A percentile compares a stretch with the other conserved stretches of the same genome.
These are phyloP conservation scores for Tricholoma terreum DNA, from an alignment of 768 basidiomycete species.

Conservation along the genomic window DNA sequence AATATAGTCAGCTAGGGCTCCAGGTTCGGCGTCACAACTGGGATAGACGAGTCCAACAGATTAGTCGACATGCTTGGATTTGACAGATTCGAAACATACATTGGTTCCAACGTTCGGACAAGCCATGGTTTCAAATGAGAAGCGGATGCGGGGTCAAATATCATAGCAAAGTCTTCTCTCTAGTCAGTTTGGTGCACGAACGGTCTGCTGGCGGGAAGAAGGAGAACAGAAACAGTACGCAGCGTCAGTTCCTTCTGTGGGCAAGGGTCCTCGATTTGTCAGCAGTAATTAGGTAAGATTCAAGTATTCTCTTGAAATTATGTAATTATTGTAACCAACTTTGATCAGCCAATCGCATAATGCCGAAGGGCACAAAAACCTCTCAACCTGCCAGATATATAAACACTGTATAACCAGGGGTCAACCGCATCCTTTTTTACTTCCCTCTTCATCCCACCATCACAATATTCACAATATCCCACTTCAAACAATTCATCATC, in stretches of 20 bases:
- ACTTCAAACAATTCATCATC: too few relatives aligned
- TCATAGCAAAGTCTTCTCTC: slow-evolving; percentile 39
- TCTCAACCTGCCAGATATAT: too few relatives aligned
- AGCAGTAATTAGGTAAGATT: neutral
- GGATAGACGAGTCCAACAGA: slow-evolving; percentile 15
- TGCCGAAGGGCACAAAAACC: too few relatives aligned
- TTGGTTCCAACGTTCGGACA: slow-evolving; percentile 83
- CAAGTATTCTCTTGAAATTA: too few relatives aligned
- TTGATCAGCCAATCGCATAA: too few relatives aligned
- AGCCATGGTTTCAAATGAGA: slow-evolving; percentile 85
- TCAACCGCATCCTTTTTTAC: too few relatives aligned
- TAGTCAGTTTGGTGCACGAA: neutral
- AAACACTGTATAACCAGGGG: too few relatives aligned
- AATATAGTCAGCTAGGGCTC: slow-evolving; percentile 91
- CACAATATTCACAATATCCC: too few relatives aligned
- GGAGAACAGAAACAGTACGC: too few relatives aligned
- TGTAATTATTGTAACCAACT: too few relatives aligned
- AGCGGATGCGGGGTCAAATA: slow-evolving; percentile 62
- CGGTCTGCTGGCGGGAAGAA: neutral
- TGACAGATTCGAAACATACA: slow-evolving; percentile 47
- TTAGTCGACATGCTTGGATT: neutral
- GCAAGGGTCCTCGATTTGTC: neutral
- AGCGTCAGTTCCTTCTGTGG: too few relatives aligned
- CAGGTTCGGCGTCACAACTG: slow-evolving; percentile 96
- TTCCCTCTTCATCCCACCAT: too few relatives aligned